Evolutionary conservation across 1,139 yeast genomes (phyloP), one percentile per base, ranked within the genome.

Genomic region (Magnusiomyces ingens): DNA sequence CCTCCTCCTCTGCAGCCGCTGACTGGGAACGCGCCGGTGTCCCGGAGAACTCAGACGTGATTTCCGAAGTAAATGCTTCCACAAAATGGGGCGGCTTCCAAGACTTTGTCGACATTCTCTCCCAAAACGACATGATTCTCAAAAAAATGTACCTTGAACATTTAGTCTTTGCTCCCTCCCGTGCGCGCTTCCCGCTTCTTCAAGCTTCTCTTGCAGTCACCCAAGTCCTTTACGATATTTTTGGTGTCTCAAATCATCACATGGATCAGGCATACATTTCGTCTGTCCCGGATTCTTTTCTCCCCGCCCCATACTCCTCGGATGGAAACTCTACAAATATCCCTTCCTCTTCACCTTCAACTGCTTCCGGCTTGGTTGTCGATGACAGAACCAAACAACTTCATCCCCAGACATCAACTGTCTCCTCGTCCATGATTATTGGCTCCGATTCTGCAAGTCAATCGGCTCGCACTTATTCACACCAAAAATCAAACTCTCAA

Each of bases 121-220:
- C 56, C 35, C 62, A 60, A 41, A 64, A 62, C 48, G 59, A 60
- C 45, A 57, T 60, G 54, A 54, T 57, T 17, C 60, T 67, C 48
- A 58, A 61, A 49, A 64, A 65, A 54, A 55, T 60, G 48, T 65
- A 62, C 41, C 58, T 64, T 40, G 68, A 66, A 45, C 68, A 66
- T 48, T 58, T 65, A 42, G 64, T 67, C 18, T 62, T 63, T 50
- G 53, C 64, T 21, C 58, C 57, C 40, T 52, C 60, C 5, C 58
- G 59, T 32, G 57, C 65, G 1, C 62, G 65, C 21, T 73, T 74
- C 57, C 78, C 78, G 2, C 54, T 75, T 22, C 60, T 67, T 11
- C 55, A 59, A 42, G 69, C 73, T 22, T 65, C 70, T 3, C 53
- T 66, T 41, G 62, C 67, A 2, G 62, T 72, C 12, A 62, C 74